These are phyloP conservation scores for Acanthamoeba triangularis DNA, from an alignment of 208 protist species.

Conservation along the genomic window DNA sequence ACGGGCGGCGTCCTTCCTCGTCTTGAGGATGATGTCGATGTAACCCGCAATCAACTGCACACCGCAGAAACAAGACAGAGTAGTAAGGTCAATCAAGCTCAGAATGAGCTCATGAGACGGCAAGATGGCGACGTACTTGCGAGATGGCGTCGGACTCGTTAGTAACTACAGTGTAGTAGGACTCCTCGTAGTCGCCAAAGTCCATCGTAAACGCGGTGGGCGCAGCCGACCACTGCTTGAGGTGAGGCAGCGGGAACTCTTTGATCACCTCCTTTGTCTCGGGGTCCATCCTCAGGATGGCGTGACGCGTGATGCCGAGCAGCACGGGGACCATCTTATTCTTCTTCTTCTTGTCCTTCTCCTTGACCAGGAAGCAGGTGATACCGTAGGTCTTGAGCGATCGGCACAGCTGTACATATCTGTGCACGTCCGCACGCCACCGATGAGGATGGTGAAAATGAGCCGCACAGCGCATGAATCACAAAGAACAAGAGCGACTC, in stretches of 20 bases:
- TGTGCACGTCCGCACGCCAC: neutral
- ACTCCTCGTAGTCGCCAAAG: conserved; percentile 91
- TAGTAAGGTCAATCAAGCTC: neutral
- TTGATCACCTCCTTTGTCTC: conserved; percentile 88
- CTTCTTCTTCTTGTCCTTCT: conserved; percentile 77
- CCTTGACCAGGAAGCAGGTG: conserved; percentile 89
- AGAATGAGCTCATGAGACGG: no score
- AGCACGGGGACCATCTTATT: conserved; percentile 86
- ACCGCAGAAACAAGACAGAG: neutral
- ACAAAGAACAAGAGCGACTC: conserved; percentile 43
- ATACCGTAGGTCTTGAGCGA: conserved; percentile 93
- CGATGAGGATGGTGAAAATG: neutral
- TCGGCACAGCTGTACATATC: conserved; percentile 90
- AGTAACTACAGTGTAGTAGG: conserved; percentile 85
- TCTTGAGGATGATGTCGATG: conserved; percentile 90
- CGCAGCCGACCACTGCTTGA: conserved; percentile 90
- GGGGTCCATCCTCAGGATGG: conserved; percentile 87
- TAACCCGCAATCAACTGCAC: conserved; percentile 89
- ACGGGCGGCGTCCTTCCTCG: conserved; percentile 60
- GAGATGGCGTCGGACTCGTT: conserved; percentile 88
- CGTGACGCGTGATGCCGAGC: conserved; percentile 90
- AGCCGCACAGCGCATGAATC: neutral
- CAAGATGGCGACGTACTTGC: neutral
- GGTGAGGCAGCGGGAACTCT: conserved; percentile 85
- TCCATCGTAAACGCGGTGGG: conserved; percentile 90